phyloP scores from a whole-genome alignment of 2,329 filamentous ascomycete genomes.

The Torrubiella hemipterigena region DNA sequence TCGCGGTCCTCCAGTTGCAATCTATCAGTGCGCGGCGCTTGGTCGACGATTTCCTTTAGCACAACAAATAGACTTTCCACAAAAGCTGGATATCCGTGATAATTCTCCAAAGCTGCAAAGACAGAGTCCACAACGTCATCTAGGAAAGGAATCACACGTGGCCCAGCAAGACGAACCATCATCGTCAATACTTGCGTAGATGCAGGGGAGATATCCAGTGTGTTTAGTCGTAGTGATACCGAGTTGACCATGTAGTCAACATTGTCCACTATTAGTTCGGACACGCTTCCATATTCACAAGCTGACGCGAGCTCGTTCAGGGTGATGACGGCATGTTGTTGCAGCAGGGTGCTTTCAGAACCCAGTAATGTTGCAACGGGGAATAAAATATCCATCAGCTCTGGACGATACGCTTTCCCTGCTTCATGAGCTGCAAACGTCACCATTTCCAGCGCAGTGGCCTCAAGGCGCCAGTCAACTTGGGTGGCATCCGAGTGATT shows the following conservation, averaged over 20 bases:
- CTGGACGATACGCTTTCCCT: conserved; percentile 59
- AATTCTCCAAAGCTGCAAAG: conserved; percentile 86
- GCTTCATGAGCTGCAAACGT: conserved; percentile 62
- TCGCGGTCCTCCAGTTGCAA: conserved; percentile 30
- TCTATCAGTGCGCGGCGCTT: conserved; percentile 53
- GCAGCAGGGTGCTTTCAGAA: conserved; percentile 53
- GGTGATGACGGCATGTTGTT: conserved; percentile 70
- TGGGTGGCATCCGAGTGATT: conserved; percentile 35
- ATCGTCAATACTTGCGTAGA: conserved; percentile 83
- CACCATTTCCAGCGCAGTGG: conserved; percentile 69
- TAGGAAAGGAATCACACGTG: conserved; percentile 70
- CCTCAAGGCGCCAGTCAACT: conserved; percentile 60
- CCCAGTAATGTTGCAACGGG: conserved; percentile 83
- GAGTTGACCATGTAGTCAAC: conserved; percentile 96
- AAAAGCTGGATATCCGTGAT: conserved; percentile 80
- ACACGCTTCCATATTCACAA: conserved; percentile 64
- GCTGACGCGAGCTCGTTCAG: conserved; percentile 67
- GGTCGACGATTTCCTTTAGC: conserved; percentile 69
- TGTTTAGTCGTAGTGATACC: conserved; percentile 77
- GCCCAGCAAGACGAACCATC: conserved; percentile 84
- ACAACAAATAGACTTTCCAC: conserved; percentile 80
- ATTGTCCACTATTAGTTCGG: conserved; percentile 75
- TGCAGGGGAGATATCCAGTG: conserved; percentile 83
- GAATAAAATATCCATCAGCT: conserved; percentile 85
- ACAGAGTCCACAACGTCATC: conserved; percentile 87